A percentile compares a stretch with the other conserved stretches of the same genome.
phyloP scores from a whole-genome alignment of 495 filamentous ascomycete species.

The Aspergillus indologenus region DNA sequence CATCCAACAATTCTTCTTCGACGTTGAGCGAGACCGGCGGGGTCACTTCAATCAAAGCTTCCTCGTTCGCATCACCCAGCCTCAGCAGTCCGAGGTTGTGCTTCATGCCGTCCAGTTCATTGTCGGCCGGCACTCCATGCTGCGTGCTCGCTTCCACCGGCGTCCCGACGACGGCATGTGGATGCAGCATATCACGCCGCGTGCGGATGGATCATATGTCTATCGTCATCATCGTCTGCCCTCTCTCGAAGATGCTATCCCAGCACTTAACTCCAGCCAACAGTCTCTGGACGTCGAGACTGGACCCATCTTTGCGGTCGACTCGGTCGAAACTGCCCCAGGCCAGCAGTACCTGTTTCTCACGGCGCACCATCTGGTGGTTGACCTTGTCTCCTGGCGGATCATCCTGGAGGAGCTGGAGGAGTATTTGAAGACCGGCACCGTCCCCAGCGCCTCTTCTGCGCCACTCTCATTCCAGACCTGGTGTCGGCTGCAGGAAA shows the following conservation, averaged over 20 bases:
- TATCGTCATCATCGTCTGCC: no score
- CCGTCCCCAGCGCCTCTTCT: constrained; percentile 26
- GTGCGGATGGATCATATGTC: constrained; percentile 3
- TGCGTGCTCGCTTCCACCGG: constrained; percentile 53
- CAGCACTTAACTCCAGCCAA: no score
- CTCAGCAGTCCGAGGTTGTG: constrained; percentile 39
- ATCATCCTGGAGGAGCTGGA: constrained; percentile 55
- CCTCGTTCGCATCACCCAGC: constrained; percentile 46
- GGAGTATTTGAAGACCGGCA: constrained; percentile 38
- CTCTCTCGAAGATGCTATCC: no score
- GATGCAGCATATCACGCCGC: constrained; percentile 26
- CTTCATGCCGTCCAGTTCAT: constrained; percentile 44
- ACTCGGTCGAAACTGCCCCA: constrained; percentile 26
- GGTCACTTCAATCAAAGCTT: constrained; percentile 63
- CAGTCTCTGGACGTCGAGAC: neutral
- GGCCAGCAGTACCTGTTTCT: constrained; percentile 43
- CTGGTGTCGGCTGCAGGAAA: constrained; percentile 38
- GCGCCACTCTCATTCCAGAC: constrained; percentile 55
- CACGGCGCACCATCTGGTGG: constrained; percentile 50
- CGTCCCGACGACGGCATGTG: constrained; percentile 21
- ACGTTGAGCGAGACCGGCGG: constrained; percentile 35
- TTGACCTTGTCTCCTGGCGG: constrained; percentile 56
- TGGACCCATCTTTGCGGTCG: constrained; percentile 23
- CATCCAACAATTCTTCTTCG: constrained; percentile 62
- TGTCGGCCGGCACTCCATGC: constrained; percentile 58